Base-by-base conservation (phyloP, 306 rosid genomes). In the Cotoneaster glaucophyllus region DNA sequence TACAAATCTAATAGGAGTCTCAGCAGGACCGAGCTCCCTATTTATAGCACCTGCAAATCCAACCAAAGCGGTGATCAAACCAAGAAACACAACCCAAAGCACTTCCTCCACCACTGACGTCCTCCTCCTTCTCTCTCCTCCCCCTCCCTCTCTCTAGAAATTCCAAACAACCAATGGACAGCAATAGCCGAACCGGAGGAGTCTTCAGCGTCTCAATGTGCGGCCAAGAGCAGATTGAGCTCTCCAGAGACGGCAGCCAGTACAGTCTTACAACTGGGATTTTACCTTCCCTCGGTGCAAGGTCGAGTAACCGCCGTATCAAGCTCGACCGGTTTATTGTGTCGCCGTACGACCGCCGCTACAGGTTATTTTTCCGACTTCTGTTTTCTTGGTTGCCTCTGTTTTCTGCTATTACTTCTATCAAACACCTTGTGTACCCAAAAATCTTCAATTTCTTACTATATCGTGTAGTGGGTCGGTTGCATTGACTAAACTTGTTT, bases 241-340 rank as follows among this genome's bases (percentile, higher is more conserved):
- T 87, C 21, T 90, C 99, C 2, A 82, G 93, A 39, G 98, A 96
- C 43, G 97, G 97, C 13, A 92, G 96, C 67, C 96, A 92, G 4
- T 90, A 85, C 64, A 95, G 97, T 26, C 91, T 95, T 25, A 59
- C 97, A 0, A 90, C 90, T 11, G 98, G 93, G 1, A 80, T 96
- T 21, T 70, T 96, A 22, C 99, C 99, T 3, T 86, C 99, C 6
- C 93, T 96, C 4, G 99, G 98, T 0, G 98, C 96, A 17, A 74
- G 86, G 80, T 32, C 82, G 12, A 88, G 93, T 39, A 80, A 65
- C 29, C 91, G 96, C 45, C 67, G 96, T 67, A 77, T 89, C 31
- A 83, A 82, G 56, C 93, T 90, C 67, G 70, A 75, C 7, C 44
- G 68, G 1, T 79, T 83, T 78, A 79, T 90, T 72, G 0, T 92